Evolutionary conservation across 2,329 filamentous ascomycete species (phyloP), one percentile per base, ranked within the genome.

Genomic region (Nothopassalora personata): DNA sequence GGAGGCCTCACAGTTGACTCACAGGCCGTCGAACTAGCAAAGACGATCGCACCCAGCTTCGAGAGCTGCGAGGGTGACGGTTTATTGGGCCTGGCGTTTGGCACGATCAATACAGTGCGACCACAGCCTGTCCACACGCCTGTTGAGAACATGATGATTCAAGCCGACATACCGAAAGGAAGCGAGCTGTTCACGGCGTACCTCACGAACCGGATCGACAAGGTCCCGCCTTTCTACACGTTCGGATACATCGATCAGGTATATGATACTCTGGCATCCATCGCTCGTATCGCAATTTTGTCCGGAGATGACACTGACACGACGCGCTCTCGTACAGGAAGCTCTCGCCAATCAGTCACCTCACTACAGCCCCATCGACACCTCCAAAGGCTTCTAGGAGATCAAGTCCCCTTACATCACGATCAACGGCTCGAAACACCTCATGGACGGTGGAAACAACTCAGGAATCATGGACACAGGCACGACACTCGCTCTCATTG

Each of bases 401-500:
- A 83, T 90, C 69, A 69, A 78, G 5, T 88, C 85, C 1, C 0
- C 57, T 10, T 31, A 47, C 19, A 79, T 80, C 23, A 79, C 77
- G 0, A 76, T 90, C 62, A 84, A 84, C 64, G 85, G 83, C 33
- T 27, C 15, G 18, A 53, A 45, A 43, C 47, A 49, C 47, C 47
- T 28, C 47, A 43, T 31, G 15, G 11, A 31, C 33, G 23, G 80
- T 9, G 69, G 74, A 3, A 79, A 77, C 51, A 89, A 89, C 73
- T 85, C 76, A 31, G 86, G 87, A 50, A 89, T 90, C 64, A 84
- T 82, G 34, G 88, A 90, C 70, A 90, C 87, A 0, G 87, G 86
- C 57, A 89, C 87, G 31, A 87, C 86, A 0, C 79, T 90, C 53
- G 82, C 82, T 1, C 78, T 90, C 33, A 77, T 90, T 50, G 80